Percentiles rank a stretch among this genome's conserved stretches.
These are phyloP conservation scores for Fereydounia khargensis DNA, from an alignment of 1,284 basidiomycete genomes.

Conservation along the genomic window DNA sequence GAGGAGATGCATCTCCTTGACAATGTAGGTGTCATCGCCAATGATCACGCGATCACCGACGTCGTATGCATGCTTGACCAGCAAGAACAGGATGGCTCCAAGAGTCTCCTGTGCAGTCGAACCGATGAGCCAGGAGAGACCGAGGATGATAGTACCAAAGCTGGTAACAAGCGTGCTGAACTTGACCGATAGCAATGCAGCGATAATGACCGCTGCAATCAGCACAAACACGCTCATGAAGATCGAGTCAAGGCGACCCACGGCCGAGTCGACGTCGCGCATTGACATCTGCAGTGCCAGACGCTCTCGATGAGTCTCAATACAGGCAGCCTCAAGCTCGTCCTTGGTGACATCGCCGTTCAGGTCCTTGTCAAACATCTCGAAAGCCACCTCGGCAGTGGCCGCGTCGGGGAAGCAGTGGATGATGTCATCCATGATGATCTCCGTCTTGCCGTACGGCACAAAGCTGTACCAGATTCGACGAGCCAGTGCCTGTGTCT, in stretches of 20 bases:
- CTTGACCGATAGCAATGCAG: conserved; percentile 65
- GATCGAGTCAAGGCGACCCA: conserved; percentile 63
- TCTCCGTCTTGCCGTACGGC: conserved; percentile 56
- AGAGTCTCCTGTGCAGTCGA: conserved; percentile 67
- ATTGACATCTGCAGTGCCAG: conserved; percentile 80
- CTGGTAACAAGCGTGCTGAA: conserved; percentile 74
- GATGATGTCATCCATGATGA: conserved; percentile 72
- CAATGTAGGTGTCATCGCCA: conserved; percentile 67
- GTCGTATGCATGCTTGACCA: conserved; percentile 80
- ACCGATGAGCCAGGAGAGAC: conserved; percentile 86
- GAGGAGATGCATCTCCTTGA: conserved; percentile 81
- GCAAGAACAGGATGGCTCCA: conserved; percentile 78
- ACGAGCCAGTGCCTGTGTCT: conserved; percentile 78
- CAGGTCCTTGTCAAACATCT: conserved; percentile 77
- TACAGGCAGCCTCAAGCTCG: conserved; percentile 73
- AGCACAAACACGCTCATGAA: conserved; percentile 63
- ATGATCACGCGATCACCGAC: conserved; percentile 68
- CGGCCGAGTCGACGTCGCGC: conserved; percentile 80
- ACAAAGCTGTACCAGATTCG: conserved; percentile 84
- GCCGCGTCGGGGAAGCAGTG: conserved; percentile 65
- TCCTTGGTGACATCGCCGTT: conserved; percentile 77
- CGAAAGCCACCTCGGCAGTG: conserved; percentile 62
- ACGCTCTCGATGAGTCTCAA: conserved; percentile 80
- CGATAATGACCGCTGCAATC: conserved; percentile 68
- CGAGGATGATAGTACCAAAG: conserved; percentile 77